phyloP scores from a whole-genome alignment of 495 filamentous ascomycete genomes.

The Hyaloscypha hepaticicola region DNA sequence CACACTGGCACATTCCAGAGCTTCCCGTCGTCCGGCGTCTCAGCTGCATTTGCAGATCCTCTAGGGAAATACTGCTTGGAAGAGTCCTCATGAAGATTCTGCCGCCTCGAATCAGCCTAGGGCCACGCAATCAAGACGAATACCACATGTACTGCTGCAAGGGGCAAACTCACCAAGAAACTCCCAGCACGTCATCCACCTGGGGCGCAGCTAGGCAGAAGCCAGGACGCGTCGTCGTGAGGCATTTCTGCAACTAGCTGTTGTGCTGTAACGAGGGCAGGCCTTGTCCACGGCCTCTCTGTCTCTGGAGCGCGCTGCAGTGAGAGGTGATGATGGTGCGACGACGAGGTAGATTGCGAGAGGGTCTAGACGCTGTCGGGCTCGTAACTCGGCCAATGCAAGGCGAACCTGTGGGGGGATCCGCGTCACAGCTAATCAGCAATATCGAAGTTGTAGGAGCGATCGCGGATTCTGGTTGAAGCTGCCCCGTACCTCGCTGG shows the following conservation, averaged over 20 bases:
- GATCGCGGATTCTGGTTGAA: conserved; percentile 23
- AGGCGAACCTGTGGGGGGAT: conserved; percentile 11
- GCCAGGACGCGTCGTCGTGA: conserved; percentile 6
- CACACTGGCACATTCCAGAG: conserved; percentile 12
- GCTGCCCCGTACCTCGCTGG: conserved; percentile 20
- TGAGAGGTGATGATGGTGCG: conserved; percentile 15
- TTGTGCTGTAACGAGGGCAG: not conserved
- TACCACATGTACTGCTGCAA: conserved; percentile 2
- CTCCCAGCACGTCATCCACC: not conserved
- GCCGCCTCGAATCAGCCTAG: conserved; percentile 8
- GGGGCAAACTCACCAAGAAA: conserved; percentile 11
- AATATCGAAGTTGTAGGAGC: conserved; percentile 18
- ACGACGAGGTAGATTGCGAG: conserved; percentile 23
- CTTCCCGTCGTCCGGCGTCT: conserved; percentile 14
- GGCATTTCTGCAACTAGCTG: conserved; percentile 11
- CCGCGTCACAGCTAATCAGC: conserved; percentile 14
- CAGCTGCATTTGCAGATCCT: conserved; percentile 19
- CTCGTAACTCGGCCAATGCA: conserved; percentile 12
- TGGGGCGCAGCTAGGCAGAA: conserved; percentile 12
- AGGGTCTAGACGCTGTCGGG: conserved; percentile 10
- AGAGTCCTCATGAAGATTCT: conserved; percentile 8
- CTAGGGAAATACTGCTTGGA: too few relatives aligned
- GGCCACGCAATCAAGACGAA: conserved; percentile 16
- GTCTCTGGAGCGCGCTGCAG: conserved; percentile 12
- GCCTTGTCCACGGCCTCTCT: conserved; percentile 2